Conservation (phyloP, 208 protist species). For the Leishmania lainsoni region DNA sequence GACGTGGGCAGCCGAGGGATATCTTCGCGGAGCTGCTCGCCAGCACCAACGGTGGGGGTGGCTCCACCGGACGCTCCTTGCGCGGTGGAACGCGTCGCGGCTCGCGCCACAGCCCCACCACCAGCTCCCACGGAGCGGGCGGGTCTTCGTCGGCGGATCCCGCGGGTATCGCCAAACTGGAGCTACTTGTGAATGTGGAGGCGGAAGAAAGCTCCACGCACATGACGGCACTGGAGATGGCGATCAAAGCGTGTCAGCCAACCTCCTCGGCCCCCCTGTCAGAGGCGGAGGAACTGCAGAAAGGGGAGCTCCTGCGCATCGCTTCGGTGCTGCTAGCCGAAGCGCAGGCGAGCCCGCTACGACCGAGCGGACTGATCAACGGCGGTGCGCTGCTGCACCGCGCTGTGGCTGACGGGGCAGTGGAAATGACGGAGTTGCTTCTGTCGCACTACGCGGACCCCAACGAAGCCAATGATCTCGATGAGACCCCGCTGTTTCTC, state of each 20-base stretch:
- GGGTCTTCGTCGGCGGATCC: neutral
- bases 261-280: neutral
- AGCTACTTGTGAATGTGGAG: slow-evolving; percentile 56
- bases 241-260: slow-evolving; percentile 39
- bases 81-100: slow-evolving; percentile 13
- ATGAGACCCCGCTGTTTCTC: slow-evolving; percentile 70
- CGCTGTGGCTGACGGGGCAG: slow-evolving; percentile 43
- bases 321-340: slow-evolving; percentile 48
- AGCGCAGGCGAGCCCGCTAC: slow-evolving; percentile 51
- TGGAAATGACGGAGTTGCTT: slow-evolving; percentile 44
- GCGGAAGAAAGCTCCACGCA: slow-evolving; percentile 44
- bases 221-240: slow-evolving; percentile 73
- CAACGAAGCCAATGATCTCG: slow-evolving; percentile 60
- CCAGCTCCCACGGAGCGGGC: neutral
- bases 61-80: neutral
- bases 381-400: slow-evolving; percentile 67
- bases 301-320: slow-evolving; percentile 27
- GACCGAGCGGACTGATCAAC: slow-evolving; percentile 45
- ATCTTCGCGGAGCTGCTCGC: slow-evolving; percentile 16
- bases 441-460: slow-evolving; percentile 72
- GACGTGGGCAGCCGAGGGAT: slow-evolving; percentile 15
- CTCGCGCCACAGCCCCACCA: slow-evolving; percentile 11
- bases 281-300: neutral
- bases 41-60: neutral
- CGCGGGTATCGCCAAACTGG: slow-evolving; percentile 6